phyloP scores from a whole-genome alignment of 1,139 yeast genomes.

The Kurtzmaniella quercitrusa region DNA sequence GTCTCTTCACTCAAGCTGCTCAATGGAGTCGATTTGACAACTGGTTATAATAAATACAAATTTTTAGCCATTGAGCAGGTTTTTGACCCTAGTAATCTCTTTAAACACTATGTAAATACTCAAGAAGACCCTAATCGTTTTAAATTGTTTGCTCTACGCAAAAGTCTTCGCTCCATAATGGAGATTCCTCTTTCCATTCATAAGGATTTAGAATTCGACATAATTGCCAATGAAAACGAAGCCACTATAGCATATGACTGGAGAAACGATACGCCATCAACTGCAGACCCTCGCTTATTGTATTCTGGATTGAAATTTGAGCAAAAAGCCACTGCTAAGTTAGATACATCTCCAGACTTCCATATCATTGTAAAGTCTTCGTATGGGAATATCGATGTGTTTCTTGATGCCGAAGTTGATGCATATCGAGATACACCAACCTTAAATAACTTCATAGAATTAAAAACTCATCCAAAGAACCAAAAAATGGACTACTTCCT shows the following conservation, averaged over 20 bases:
- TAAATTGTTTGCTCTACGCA: not conserved
- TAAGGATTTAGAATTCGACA: not conserved
- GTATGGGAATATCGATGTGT: not conserved
- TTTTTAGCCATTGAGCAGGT: not conserved
- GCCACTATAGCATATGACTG: not conserved
- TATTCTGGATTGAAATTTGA: conserved; percentile 2
- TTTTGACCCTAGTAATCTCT: not conserved
- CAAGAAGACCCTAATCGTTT: not conserved
- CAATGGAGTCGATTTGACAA: not conserved
- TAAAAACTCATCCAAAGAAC: not conserved
- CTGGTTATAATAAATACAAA: not conserved
- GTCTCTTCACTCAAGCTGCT: not conserved
- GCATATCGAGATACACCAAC: not conserved
- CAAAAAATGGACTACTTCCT: not conserved
- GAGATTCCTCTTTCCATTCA: not conserved
- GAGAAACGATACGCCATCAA: not conserved
- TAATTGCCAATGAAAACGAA: not conserved
- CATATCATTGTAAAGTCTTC: not conserved
- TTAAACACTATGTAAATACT: not conserved
- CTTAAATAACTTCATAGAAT: not conserved
- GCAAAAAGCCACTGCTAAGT: not conserved
- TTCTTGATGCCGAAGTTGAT: conserved; percentile 1
- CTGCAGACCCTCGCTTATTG: not conserved
- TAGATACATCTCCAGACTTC: not conserved
- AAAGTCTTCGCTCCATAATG: not conserved